Percentiles rank a stretch among this genome's conserved stretches.
Evolutionary conservation across 106 monocot species (phyloP).

Genomic region (Dendrobium chrysotoxum): DNA sequence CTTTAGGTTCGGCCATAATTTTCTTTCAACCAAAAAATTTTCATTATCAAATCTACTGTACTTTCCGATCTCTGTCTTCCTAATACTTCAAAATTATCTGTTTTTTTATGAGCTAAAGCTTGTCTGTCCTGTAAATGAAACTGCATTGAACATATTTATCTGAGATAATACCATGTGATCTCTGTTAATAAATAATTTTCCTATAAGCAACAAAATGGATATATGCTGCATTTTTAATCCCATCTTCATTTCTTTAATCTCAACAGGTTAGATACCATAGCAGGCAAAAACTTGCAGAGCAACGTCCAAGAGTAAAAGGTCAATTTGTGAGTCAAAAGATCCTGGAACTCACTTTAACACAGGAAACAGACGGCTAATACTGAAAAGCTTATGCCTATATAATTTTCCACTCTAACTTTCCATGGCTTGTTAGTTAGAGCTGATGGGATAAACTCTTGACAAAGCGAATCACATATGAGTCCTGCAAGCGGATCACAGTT

Average conservation of each 20-base stretch:
- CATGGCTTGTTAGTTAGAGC: not conserved
- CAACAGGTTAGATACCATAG: conserved; percentile 81
- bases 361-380: conserved; percentile 29
- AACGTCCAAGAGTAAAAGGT: conserved; percentile 83
- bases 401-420: not conserved
- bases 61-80: no score
- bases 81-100: no score
- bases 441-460: not conserved
- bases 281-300: conserved; percentile 89
- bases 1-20: no score
- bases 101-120: no score
- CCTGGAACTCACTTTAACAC: conserved; percentile 7
- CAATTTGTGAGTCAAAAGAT: conserved; percentile 77
- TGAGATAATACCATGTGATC: no score
- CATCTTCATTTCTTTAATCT: not conserved
- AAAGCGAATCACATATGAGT: not conserved
- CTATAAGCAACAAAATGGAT: not conserved
- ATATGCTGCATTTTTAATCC: not conserved
- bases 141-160: no score
- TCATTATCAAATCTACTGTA: no score
- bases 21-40: no score
- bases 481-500: no score
- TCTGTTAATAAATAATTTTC: no score
- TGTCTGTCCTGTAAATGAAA: no score
- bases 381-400: not conserved